Conservation (phyloP, 352 stramenopile species). For the Discostella stelligera region DNA sequence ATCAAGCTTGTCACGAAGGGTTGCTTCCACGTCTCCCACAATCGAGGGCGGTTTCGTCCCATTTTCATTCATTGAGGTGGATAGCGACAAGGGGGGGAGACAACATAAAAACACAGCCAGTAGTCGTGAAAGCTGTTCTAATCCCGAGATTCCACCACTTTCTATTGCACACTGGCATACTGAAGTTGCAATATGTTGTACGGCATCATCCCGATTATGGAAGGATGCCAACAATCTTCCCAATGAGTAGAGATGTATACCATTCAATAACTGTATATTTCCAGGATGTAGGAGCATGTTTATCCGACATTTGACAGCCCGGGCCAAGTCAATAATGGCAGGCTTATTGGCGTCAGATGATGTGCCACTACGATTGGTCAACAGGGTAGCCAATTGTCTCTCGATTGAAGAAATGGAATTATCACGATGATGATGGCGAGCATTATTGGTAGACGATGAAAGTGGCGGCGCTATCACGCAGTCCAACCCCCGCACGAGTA, state of each 20-base stretch:
- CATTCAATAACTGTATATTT: constrained; percentile 29
- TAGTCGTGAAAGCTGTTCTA: constrained; percentile 31
- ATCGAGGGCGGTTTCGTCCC: not conserved
- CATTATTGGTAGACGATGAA: not conserved
- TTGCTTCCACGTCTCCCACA: constrained; percentile 6
- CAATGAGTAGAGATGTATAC: constrained; percentile 35
- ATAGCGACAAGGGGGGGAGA: not conserved
- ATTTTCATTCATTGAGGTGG: not conserved
- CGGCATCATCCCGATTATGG: constrained; percentile 18
- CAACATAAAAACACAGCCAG: constrained; percentile 31
- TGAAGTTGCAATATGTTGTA: constrained; percentile 27
- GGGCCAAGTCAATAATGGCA: constrained; percentile 2
- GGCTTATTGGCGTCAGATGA: not conserved
- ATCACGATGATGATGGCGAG: not conserved
- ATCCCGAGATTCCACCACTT: constrained; percentile 16
- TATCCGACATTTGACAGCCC: constrained; percentile 24
- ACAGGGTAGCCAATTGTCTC: constrained; percentile 20
- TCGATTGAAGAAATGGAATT: constrained; percentile 23
- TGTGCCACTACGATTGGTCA: constrained; percentile 23
- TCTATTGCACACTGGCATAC: constrained; percentile 16
- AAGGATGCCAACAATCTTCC: constrained; percentile 25
- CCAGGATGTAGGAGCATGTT: constrained; percentile 27
- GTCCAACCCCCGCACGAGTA: constrained; percentile 36
- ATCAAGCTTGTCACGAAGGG: constrained; percentile 10
- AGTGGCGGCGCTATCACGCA: not conserved